phyloP scores from a whole-genome alignment of 2,329 filamentous ascomycete genomes.

The Fusarium sacchari region DNA sequence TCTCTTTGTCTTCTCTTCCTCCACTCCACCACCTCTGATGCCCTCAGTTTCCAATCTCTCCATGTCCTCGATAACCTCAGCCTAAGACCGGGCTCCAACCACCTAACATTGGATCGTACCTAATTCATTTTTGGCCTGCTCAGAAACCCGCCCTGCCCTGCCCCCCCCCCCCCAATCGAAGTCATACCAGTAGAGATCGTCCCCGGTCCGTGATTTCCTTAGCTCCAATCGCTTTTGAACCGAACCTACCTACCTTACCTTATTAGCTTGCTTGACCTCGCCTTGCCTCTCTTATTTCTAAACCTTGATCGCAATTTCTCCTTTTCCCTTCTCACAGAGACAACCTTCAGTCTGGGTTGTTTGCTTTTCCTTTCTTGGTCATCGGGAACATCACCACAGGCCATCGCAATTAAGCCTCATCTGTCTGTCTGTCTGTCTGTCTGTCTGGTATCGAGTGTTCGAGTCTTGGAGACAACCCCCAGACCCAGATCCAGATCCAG shows the following conservation, averaged over 20 bases:
- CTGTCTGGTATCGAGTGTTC: not conserved
- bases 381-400: not conserved
- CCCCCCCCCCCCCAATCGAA: not conserved
- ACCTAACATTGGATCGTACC: not conserved
- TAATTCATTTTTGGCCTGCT: not conserved
- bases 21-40: not conserved
- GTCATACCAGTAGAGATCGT: conserved; percentile 18
- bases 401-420: not conserved
- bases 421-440: not conserved
- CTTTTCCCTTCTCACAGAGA: not conserved
- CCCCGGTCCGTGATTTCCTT: conserved; percentile 26
- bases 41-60: not conserved
- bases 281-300: conserved; percentile 15
- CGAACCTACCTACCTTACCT: not conserved
- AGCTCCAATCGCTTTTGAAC: conserved; percentile 14
- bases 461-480: not conserved
- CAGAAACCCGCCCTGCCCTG: conserved; percentile 1
- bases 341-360: not conserved
- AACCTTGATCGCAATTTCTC: conserved; percentile 29
- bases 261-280: not conserved
- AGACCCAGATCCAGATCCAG: not conserved
- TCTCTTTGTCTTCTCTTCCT: not conserved
- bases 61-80: not conserved
- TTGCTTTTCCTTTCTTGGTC: not conserved
- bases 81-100: not conserved